Evolutionary conservation across 2,329 filamentous ascomycete species (phyloP).

Genomic region (Hymenoscyphus infarciens): DNA sequence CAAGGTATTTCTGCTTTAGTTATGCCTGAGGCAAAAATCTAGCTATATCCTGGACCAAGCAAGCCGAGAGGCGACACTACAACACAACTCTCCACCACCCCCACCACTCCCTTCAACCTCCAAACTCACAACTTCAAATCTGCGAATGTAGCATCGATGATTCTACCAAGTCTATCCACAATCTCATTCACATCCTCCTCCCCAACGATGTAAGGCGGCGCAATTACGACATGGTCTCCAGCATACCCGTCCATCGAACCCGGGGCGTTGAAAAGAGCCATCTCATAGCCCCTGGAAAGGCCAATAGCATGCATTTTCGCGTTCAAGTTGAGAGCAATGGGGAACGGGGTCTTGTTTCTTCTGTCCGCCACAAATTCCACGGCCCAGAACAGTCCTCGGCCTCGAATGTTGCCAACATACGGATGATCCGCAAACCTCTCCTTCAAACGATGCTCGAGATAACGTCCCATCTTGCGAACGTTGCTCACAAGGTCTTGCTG

Average conservation of each 20-base stretch:
- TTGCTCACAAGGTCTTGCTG: background rate
- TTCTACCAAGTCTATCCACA: background rate
- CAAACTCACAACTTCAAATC: background rate
- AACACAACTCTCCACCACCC: background rate
- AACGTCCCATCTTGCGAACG: background rate
- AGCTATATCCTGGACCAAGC: too few relatives aligned
- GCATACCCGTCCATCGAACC: slow-evolving; percentile 49
- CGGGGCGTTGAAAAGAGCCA: slow-evolving; percentile 52
- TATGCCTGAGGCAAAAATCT: too few relatives aligned
- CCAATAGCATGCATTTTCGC: slow-evolving; percentile 40
- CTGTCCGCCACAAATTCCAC: slow-evolving; percentile 50
- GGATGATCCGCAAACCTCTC: background rate
- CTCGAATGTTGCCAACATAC: slow-evolving; percentile 50
- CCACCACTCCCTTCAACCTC: background rate
- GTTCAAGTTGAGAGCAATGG: slow-evolving; percentile 39
- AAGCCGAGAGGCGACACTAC: too few relatives aligned
- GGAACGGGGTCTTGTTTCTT: slow-evolving; percentile 44
- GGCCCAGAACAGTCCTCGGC: slow-evolving; percentile 52
- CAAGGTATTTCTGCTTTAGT: too few relatives aligned
- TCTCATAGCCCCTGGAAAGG: slow-evolving; percentile 40
- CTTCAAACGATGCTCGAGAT: background rate
- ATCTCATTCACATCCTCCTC: background rate
- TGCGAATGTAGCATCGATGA: background rate
- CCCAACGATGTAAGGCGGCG: slow-evolving; percentile 50
- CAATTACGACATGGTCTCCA: slow-evolving; percentile 58